Conservation (phyloP, 768 basidiomycete species). For the Mycena capillaripes region DNA sequence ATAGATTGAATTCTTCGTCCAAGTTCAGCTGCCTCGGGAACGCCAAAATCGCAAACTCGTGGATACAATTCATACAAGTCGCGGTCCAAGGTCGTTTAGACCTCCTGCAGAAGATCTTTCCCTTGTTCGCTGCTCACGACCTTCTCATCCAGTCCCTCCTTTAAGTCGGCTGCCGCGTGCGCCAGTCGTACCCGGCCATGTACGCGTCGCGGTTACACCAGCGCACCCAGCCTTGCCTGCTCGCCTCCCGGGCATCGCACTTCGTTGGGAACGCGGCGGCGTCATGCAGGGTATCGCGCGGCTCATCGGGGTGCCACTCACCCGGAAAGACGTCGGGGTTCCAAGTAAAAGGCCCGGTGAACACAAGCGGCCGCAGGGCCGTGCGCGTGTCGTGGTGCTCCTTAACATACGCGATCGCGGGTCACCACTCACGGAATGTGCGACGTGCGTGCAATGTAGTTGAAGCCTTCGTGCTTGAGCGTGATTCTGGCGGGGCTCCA, state of each 20-base stretch:
- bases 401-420: not conserved
- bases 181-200: too few species aligned
- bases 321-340: not conserved
- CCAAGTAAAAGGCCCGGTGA: not conserved
- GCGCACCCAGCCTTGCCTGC: not conserved
- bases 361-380: not conserved
- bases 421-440: not conserved
- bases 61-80: too few species aligned
- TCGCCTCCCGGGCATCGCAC: not conserved
- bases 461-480: conserved; percentile 3
- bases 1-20: too few species aligned
- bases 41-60: too few species aligned
- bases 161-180: too few species aligned
- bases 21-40: too few species aligned
- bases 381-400: not conserved
- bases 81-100: too few species aligned
- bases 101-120: too few species aligned
- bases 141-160: too few species aligned
- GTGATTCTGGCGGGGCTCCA: conserved; percentile 3
- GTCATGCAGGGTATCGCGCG: too few species aligned
- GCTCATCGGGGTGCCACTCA: not conserved
- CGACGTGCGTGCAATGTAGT: conserved; percentile 10
- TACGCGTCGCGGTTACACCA: too few species aligned
- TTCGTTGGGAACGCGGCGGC: not conserved
- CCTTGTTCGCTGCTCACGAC: too few species aligned